A percentile compares a stretch with the other conserved stretches of the same genome.
Evolutionary conservation across 805 yeast genomes (phyloP).

Genomic region (Candida qinlingensis): DNA sequence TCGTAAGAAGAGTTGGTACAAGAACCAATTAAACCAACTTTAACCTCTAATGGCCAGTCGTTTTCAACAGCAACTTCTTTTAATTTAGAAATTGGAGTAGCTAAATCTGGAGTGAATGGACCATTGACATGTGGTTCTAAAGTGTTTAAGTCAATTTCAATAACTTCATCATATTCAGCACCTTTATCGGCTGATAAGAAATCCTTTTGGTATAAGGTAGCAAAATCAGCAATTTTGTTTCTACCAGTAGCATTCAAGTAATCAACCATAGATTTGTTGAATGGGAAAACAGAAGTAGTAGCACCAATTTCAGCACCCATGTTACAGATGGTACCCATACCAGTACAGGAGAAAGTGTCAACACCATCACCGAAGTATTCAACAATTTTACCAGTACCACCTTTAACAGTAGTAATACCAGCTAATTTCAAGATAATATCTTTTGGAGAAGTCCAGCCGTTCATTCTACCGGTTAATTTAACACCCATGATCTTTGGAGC

Average conservation of each 20-base stretch:
- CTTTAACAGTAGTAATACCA: conserved; percentile 92
- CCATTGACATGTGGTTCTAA: conserved; percentile 97
- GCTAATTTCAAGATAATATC: conserved; percentile 91
- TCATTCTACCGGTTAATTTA: conserved; percentile 84
- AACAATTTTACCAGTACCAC: conserved; percentile 96
- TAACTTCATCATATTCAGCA: conserved; percentile 87
- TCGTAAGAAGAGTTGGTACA: conserved; percentile 98
- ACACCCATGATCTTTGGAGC: conserved; percentile 96
- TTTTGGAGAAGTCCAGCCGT: conserved; percentile 97
- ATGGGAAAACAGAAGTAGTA: conserved; percentile 96
- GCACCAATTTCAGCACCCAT: conserved; percentile 99
- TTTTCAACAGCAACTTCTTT: conserved; percentile 77
- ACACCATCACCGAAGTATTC: conserved; percentile 97
- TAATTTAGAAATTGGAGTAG: conserved; percentile 88
- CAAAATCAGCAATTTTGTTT: conserved; percentile 78
- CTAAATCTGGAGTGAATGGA: conserved; percentile 97
- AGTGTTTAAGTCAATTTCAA: conserved; percentile 83
- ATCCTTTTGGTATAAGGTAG: conserved; percentile 57
- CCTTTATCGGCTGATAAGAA: conserved; percentile 85
- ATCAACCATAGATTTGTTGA: conserved; percentile 81
- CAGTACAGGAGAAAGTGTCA: conserved; percentile 87
- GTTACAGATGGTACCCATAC: conserved; percentile 99
- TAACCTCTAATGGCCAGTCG: conserved; percentile 89
- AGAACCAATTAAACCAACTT: conserved; percentile 95
- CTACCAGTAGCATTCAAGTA: conserved; percentile 87